Percentiles rank a stretch among this genome's conserved stretches.
phyloP scores from a whole-genome alignment of 495 filamentous ascomycete genomes.

The Neurospora sp. region DNA sequence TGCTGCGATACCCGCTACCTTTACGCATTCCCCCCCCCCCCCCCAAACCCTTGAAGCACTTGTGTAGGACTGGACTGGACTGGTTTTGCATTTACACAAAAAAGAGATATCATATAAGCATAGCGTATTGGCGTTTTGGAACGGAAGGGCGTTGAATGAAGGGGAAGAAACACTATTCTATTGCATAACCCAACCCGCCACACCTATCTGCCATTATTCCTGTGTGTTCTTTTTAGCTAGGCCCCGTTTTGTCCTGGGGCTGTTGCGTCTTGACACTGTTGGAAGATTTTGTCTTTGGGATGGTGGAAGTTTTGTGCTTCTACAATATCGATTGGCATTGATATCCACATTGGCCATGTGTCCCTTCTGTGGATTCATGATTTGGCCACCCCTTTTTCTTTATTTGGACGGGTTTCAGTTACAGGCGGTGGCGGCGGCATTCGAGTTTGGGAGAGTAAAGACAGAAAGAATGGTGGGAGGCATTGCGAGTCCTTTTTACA shows the following conservation, averaged over 20 bases:
- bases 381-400: not conserved
- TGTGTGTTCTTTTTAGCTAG: not conserved
- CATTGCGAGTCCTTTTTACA: not conserved
- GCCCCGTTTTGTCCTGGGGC: not conserved
- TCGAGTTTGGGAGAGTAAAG: not conserved
- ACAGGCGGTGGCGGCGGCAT: not conserved
- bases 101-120: conserved; percentile 13
- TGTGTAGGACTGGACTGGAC: not conserved
- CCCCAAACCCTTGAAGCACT: not conserved
- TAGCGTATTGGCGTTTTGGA: conserved; percentile 16
- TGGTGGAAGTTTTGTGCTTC: not conserved
- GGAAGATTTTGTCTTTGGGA: not conserved
- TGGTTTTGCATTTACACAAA: conserved; percentile 4
- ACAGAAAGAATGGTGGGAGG: not conserved
- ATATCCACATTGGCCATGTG: not conserved
- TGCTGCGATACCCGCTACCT: conserved; percentile 7
- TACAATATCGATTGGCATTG: not conserved
- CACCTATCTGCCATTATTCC: not conserved
- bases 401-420: not conserved
- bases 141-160: conserved; percentile 1
- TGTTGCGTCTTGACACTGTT: not conserved
- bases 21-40: not conserved
- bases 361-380: not conserved
- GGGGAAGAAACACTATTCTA: not conserved
- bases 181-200: not conserved